phyloP scores from a whole-genome alignment of 164 flowering plant species.

The Chimonanthus praecox region DNA sequence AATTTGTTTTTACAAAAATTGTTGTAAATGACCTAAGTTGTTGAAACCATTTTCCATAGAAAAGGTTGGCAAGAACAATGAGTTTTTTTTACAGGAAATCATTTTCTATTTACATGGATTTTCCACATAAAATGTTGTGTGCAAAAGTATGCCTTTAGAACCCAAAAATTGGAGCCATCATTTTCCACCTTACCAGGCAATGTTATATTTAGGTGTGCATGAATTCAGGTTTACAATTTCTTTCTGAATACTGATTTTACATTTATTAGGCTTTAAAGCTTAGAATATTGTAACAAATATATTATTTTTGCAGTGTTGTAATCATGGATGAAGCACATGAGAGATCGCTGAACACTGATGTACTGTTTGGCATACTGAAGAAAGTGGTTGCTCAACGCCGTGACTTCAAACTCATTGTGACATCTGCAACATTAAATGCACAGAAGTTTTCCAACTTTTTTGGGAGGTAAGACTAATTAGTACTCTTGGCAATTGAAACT shows the following conservation, averaged over 20 bases:
- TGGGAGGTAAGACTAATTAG: conserved; percentile 56
- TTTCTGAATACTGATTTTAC: neutral
- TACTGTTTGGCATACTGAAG: conserved; percentile 90
- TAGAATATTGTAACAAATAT: neutral
- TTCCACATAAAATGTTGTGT: too few species aligned
- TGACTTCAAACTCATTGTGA: conserved; percentile 97
- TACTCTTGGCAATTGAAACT: neutral
- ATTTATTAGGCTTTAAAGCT: neutral
- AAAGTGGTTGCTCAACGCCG: conserved; percentile 92
- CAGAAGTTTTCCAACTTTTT: conserved; percentile 91
- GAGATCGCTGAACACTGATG: conserved; percentile 92
- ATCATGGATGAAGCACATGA: conserved; percentile 99
- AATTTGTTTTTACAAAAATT: too few species aligned
- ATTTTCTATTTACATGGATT: too few species aligned
- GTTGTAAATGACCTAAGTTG: too few species aligned
- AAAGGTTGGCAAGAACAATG: too few species aligned
- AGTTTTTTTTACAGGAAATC: too few species aligned
- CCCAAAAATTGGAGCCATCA: too few species aligned
- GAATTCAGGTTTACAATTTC: neutral
- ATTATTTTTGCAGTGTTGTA: conserved; percentile 52
- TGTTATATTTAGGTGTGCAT: neutral
- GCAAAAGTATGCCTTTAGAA: too few species aligned
- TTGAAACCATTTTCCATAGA: too few species aligned
- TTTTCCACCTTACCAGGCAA: neutral
- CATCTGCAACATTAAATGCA: conserved; percentile 96